Base-by-base conservation (phyloP, 768 basidiomycete species). In the Russula ochroleuca region DNA sequence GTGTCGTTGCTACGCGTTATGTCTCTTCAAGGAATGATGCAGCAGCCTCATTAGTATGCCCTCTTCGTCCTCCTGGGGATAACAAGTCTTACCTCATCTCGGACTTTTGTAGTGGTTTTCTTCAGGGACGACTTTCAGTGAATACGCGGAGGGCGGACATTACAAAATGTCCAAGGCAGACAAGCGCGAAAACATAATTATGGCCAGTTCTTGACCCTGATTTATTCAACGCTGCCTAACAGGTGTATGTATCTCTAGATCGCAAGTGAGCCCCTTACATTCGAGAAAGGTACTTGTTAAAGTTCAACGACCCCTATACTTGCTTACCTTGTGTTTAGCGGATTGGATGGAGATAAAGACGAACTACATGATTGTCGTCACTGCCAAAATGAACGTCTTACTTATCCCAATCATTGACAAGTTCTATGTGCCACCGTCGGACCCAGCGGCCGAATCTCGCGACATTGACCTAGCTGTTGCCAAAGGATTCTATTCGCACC, bases 281-380 rank as follows among this genome's bases (percentile, higher is more conserved):
- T 98, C 70, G 96, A 99, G 77, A 82, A 94, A 81, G 90, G 90
- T 90, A 58, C 21, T 74, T 66, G 14, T 11, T 59, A 17, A 45
- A 25, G 49, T 47, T 23, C 14, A 19, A 53, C 41, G 40, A 25
- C 15, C 33, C 8, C 19, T 6, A 53, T 63, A 41, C 17, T 21
- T 48, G 28, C 65, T 67, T 48, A 48, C 9, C 56, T 52, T 35
- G 35, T 10, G 9, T 43, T 47, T 67, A 86, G 92, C 93, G 56
- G 97, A 99, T 73, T 99, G 97, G 97, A 95, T 98, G 88, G 97
- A 98, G 74, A 95, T 99, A 70, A 90, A 89, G 73, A 96, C 93
- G 14, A 98, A 99, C 74, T 87, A 92, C 67, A 90, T 98, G 88
- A 87, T 94, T 25, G 86, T 97, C 54, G 90, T 98, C 69, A 98